Base-by-base conservation (phyloP, 768 basidiomycete genomes). In the Ramaria sp. region DNA sequence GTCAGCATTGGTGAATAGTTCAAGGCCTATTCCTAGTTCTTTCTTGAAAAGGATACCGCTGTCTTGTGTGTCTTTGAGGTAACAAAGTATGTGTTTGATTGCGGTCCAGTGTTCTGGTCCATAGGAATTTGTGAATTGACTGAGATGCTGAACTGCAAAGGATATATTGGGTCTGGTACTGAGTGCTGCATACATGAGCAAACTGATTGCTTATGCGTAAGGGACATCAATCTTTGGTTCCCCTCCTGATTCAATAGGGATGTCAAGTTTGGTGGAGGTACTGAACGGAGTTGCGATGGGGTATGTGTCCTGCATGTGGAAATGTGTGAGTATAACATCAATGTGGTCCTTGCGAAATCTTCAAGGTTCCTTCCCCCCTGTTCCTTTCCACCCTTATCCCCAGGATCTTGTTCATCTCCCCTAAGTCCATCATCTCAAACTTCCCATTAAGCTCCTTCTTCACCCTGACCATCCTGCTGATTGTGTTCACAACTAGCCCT, bases 351-450 rank as follows among this genome's bases (percentile, higher is more conserved):
- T 63, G 62, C 1, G 49, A 54, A 6, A 63, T 13, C 1, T 33
- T 46, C 17, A 60, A 31, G 2, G 50, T 51, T 19, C 33, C 13
- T 3, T 61, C 63, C 12, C 52, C 66, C 19, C 60, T 65, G 48
- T 59, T 41, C 20, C 50, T 33, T 4, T 15, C 49, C 46, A 76
- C 67, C 7, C 62, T 65, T 19, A 78, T 73, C 0, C 75, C 74
- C 1, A 79, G 54, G 33, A 63, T 58, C 42, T 64, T 70, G 2
- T 62, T 59, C 0, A 66, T 57, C 5, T 68, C 63, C 0, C 71
- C 72, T 0, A 73, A 64, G 33, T 72, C 71, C 7, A 68, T 64
- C 7, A 75, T 71, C 10, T 59, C 58, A 67, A 68, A 76, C 4
- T 60, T 48, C 15, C 13, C 4, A 13, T 57, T 10, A 17, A 65